phyloP scores from a whole-genome alignment of 192 early-diverging fungal species.

The Umbelopsis ramanniana region DNA sequence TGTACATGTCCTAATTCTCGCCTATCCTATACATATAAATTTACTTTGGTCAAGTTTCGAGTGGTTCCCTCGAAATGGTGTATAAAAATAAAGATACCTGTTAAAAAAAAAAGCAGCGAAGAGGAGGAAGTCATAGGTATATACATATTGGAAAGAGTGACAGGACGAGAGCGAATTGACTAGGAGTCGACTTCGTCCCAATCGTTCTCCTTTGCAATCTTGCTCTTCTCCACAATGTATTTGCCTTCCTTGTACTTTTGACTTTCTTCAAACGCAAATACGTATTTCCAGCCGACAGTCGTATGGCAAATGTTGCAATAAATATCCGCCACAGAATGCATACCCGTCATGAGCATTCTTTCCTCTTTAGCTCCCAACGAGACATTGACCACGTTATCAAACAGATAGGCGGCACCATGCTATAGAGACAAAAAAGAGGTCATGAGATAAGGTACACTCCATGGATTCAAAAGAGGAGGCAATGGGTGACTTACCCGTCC shows the following conservation, averaged over 20 bases:
- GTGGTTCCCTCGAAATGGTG: constrained; percentile 3
- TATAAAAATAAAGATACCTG: constrained; percentile 13
- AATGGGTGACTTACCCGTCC: constrained; percentile 21
- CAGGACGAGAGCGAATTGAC: neutral
- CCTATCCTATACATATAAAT: constrained; percentile 8
- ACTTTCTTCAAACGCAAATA: constrained; percentile 54
- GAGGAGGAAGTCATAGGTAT: neutral
- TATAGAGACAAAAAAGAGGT: neutral
- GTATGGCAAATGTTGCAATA: constrained; percentile 52
- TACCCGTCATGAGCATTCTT: constrained; percentile 57
- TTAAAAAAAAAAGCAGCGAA: neutral
- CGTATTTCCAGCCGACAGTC: constrained; percentile 64
- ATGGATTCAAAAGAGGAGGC: neutral
- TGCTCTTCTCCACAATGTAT: constrained; percentile 59
- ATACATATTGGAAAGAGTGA: neutral
- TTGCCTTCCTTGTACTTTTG: constrained; percentile 66
- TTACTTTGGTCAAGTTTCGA: neutral
- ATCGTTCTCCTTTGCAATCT: constrained; percentile 56
- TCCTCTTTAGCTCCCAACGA: constrained; percentile 58
- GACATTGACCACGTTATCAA: constrained; percentile 56
- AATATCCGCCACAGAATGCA: constrained; percentile 64
- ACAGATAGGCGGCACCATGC: constrained; percentile 60
- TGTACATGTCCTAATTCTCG: neutral
- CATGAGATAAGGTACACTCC: neutral
- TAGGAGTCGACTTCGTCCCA: constrained; percentile 30